Conservation (phyloP, 2,329 filamentous ascomycete species). For the Tolypocladium guangdongense region DNA sequence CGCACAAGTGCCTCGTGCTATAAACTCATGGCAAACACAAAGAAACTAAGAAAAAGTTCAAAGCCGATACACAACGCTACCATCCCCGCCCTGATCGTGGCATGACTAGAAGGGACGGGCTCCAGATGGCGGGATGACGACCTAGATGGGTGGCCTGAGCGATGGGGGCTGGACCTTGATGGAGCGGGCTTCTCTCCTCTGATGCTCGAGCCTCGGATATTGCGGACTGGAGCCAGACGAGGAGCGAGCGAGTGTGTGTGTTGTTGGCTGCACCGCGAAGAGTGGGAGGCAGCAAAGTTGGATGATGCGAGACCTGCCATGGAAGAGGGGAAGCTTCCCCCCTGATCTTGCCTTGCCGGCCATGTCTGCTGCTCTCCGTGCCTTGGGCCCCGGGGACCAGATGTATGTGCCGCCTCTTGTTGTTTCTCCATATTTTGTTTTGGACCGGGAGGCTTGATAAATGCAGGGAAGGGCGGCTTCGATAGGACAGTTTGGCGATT, state of each 20-base stretch:
- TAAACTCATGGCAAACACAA: slow-evolving; percentile 22
- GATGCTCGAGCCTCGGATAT: background rate
- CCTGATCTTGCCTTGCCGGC: background rate
- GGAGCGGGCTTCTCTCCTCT: background rate
- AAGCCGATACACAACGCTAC: slow-evolving; percentile 3
- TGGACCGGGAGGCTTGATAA: slow-evolving; percentile 22
- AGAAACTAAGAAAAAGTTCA: background rate
- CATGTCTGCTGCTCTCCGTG: background rate
- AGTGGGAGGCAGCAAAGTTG: background rate
- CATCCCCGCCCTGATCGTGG: slow-evolving; percentile 1
- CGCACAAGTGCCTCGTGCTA: slow-evolving; percentile 59
- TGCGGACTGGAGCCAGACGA: background rate
- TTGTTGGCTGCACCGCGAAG: background rate
- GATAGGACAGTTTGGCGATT: slow-evolving; percentile 41
- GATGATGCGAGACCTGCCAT: background rate
- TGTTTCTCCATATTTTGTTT: slow-evolving; percentile 4
- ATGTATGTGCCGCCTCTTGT: background rate
- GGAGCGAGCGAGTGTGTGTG: background rate
- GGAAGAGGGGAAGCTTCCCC: background rate
- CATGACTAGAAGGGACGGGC: slow-evolving; percentile 3
- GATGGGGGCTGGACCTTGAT: background rate
- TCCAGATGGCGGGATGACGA: slow-evolving; percentile 2
- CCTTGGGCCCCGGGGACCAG: background rate
- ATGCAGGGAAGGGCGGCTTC: slow-evolving; percentile 27
- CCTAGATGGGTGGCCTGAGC: slow-evolving; percentile 1